Base-by-base conservation (phyloP, 192 early-diverging fungal genomes). In the Coemansia sp. region DNA sequence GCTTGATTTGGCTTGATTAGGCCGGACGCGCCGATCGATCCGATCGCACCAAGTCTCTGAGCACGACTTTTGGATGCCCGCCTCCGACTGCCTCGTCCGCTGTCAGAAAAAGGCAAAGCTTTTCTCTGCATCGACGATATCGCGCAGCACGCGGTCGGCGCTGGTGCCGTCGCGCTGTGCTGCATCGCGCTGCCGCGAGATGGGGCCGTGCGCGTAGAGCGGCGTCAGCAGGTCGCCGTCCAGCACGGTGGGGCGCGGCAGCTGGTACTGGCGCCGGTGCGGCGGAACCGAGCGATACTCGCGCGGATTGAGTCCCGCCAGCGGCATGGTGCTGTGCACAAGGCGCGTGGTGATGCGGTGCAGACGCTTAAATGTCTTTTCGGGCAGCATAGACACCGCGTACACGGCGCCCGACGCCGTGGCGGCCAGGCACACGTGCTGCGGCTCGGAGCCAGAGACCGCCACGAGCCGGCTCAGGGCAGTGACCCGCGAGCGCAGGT, bases 361-460 rank as follows among this genome's bases (percentile, higher is more conserved):
- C 25, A 97, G 69, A 20, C 97, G 86, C 77, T 96, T 97, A 72
- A 90, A 98, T 24, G 90, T 84, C 71, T 91, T 95, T 71, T 99
- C 97, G 0, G 93, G 84, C 23, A 97, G 83, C 18, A 95, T 68
- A 10, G 69, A 48, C 49, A 75, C 69, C 1, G 60, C 68, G 24
- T 64, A 64, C 10, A 75, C 51, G 23, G 57, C 53, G n/a, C 68
- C 61, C 2, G 61, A 36, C 3, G 54, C 67, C 9, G 76, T 82
- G 24, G 48, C 80, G 28, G 81, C 84, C n/a, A 89, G 54, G 54
- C 83, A 85, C 36, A 67, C 74, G 24, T 83, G 76, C 27, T 69
- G 72, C 30, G 34, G 46, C 24, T 55, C 36, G 13, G 28, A 57
- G 42, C 36, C 47, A 7, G 58, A 42, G 54, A 49, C 47, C 58